Evolutionary conservation across 2,329 filamentous ascomycete genomes (phyloP).

Genomic region (Pseudogymnoascus sp.): DNA sequence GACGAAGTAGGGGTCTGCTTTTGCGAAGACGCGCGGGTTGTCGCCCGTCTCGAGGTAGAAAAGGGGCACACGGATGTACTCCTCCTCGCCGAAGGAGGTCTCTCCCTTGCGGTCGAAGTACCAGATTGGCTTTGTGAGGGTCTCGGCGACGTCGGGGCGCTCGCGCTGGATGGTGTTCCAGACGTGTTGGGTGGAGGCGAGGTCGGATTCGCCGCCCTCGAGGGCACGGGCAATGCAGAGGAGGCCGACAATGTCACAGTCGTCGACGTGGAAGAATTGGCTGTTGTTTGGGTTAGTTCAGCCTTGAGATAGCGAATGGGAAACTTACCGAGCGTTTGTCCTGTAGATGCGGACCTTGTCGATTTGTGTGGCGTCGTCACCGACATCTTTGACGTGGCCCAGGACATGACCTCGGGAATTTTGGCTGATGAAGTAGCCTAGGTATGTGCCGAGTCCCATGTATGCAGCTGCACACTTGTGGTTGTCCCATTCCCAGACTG

Average conservation of each 20-base stretch:
- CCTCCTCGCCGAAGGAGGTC: slow-evolving; percentile 63
- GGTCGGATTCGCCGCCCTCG: slow-evolving; percentile 76
- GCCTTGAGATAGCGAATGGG: neutral
- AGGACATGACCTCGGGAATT: slow-evolving; percentile 80
- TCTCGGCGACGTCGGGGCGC: slow-evolving; percentile 69
- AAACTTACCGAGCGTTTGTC: slow-evolving; percentile 59
- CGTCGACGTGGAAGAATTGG: slow-evolving; percentile 81
- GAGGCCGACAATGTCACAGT: slow-evolving; percentile 74
- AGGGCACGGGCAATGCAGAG: slow-evolving; percentile 71
- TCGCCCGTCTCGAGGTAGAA: slow-evolving; percentile 65
- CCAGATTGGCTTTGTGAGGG: slow-evolving; percentile 72
- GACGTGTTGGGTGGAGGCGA: slow-evolving; percentile 70
- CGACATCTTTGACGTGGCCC: slow-evolving; percentile 82
- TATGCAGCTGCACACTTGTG: slow-evolving; percentile 81
- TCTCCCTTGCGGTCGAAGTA: slow-evolving; percentile 92
- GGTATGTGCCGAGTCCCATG: slow-evolving; percentile 78
- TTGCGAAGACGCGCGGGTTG: slow-evolving; percentile 64
- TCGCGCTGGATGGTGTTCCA: slow-evolving; percentile 73
- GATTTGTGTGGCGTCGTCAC: slow-evolving; percentile 72
- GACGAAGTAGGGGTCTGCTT: slow-evolving; percentile 89
- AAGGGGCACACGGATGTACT: slow-evolving; percentile 64
- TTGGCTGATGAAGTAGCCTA: slow-evolving; percentile 83
- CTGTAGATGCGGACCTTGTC: slow-evolving; percentile 86
- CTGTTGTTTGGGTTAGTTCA: slow-evolving; percentile 27
- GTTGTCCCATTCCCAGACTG: slow-evolving; percentile 65